Percentiles rank a stretch among this genome's conserved stretches.
These are phyloP conservation scores for Adansonia gregorii DNA, from an alignment of 441 rosid species.

Conservation along the genomic window DNA sequence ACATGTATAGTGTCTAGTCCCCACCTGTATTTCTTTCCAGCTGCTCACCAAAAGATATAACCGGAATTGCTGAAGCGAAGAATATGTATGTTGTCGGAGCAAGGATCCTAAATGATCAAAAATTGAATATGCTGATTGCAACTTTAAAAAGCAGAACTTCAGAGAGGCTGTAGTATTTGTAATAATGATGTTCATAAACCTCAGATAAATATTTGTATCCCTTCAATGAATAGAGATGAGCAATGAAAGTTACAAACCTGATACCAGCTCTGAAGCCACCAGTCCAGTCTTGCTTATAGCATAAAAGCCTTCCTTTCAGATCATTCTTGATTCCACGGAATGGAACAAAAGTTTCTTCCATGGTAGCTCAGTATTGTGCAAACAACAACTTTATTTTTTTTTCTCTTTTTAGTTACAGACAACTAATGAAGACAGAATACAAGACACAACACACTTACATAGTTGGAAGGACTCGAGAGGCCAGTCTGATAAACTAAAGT, in stretches of 20 bases:
- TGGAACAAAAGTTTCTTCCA: constrained; percentile 90
- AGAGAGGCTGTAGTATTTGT: not conserved
- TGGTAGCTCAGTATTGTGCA: constrained; percentile 37
- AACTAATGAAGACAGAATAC: constrained; percentile 26
- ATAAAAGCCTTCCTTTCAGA: constrained; percentile 65
- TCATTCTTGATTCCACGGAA: constrained; percentile 79
- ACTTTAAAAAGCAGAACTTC: constrained; percentile 20
- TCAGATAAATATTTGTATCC: constrained; percentile 23
- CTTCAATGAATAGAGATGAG: constrained; percentile 10
- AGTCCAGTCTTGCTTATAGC: constrained; percentile 83
- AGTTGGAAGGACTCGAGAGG: constrained; percentile 61
- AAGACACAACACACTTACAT: constrained; percentile 35
- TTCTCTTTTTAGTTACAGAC: not conserved
- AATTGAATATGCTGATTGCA: constrained; percentile 12
- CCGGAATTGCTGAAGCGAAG: constrained; percentile 85
- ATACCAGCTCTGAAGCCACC: constrained; percentile 72
- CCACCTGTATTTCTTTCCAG: constrained; percentile 68
- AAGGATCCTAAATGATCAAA: constrained; percentile 56
- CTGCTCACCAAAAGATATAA: constrained; percentile 83
- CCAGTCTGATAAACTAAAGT: constrained; percentile 42
- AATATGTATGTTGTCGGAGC: constrained; percentile 85
- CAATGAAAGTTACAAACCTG: constrained; percentile 52
- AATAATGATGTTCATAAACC: constrained; percentile 16
- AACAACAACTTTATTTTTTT: constrained; percentile 16
- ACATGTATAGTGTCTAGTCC: constrained; percentile 10